These are phyloP conservation scores for Prillingera fragicola DNA, from an alignment of 1,284 basidiomycete species.

Conservation along the genomic window DNA sequence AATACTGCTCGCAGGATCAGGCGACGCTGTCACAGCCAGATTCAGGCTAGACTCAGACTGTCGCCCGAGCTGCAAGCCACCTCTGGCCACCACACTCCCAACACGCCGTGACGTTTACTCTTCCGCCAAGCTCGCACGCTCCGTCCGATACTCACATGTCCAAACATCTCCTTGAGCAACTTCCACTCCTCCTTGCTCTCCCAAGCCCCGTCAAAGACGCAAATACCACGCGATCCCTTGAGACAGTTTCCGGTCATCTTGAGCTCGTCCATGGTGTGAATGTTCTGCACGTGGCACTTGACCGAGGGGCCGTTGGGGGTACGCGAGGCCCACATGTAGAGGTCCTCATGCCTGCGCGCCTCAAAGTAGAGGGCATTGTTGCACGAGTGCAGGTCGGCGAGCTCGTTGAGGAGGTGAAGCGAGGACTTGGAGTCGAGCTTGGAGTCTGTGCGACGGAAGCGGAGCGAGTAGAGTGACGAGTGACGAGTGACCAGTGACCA, in stretches of 20 bases:
- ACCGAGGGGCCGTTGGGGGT: conserved; percentile 96
- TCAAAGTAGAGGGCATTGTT: conserved; percentile 98
- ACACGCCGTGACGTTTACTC: background rate
- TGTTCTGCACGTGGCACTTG: conserved; percentile 96
- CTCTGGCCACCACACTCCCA: background rate
- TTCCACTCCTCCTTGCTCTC: conserved; percentile 79
- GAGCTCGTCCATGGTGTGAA: conserved; percentile 99
- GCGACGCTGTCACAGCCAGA: too few relatives aligned
- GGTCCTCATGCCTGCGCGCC: conserved; percentile 87
- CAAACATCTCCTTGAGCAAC: conserved; percentile 91
- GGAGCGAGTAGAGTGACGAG: background rate
- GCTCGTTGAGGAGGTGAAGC: conserved; percentile 86
- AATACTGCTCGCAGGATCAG: background rate
- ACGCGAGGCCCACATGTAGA: conserved; percentile 95
- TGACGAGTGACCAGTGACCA: conserved; percentile 1
- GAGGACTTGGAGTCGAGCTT: conserved; percentile 98
- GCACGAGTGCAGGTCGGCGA: conserved; percentile 96
- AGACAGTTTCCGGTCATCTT: conserved; percentile 99
- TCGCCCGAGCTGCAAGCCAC: background rate
- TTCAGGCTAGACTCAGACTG: too few relatives aligned
- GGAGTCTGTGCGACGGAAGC: conserved; percentile 61
- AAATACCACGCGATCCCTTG: conserved; percentile 85
- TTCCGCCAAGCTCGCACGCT: background rate
- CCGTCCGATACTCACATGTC: conserved; percentile 68
- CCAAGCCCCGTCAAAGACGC: conserved; percentile 90